Base-by-base conservation (phyloP, 2,329 filamentous ascomycete genomes). In the Talaromyces amestolkiae region DNA sequence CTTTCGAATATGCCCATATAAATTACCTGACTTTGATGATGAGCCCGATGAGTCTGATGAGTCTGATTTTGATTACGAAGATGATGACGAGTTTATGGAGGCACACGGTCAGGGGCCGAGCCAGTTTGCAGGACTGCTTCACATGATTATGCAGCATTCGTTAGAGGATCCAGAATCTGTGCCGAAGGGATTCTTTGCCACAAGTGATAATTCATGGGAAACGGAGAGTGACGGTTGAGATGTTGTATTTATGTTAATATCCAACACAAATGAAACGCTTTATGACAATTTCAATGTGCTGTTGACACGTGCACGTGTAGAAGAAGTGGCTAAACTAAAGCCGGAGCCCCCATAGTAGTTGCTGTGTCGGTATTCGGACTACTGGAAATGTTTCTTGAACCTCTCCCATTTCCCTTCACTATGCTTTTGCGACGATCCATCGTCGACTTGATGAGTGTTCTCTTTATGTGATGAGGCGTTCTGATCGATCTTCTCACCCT, bases 341-440 rank as follows among this genome's bases (percentile, higher is more conserved):
- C 13, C 7, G 10, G n/a, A 13, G 31, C 19, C 19, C 17, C 22
- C 3, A 54, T 2, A 54, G 15, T 8, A 22, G 11, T 56, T 9
- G 6, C 24, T 24, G 35, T 17, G 10, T 19, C 22, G 19, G 19
- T 5, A 56, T 3, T 56, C 6, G 33, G 47, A 56, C 43, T 53
- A 63, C n/a, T 45, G 39, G 39, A 58, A 64, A 15, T 47, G 27
- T 45, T 49, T 58, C 31, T 49, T 58, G 37, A 64, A 31, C 5
- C 31, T 31, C 22, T 56, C 31, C 41, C 39, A 64, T 47, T 24
- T 45, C 10, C 53, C 61, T 58, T 64, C 27, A 9, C 13, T 39
- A n/a, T 33, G 24, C 17, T 27, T 37, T 19, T n/a, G 31, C 6
- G 19, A 11, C n/a, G 19, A 24, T 35, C 4, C 17, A 4, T 56